Percentiles rank a stretch among this genome's conserved stretches.
Conservation (phyloP, 192 early-diverging fungal genomes). For the Coemansia erecta region DNA sequence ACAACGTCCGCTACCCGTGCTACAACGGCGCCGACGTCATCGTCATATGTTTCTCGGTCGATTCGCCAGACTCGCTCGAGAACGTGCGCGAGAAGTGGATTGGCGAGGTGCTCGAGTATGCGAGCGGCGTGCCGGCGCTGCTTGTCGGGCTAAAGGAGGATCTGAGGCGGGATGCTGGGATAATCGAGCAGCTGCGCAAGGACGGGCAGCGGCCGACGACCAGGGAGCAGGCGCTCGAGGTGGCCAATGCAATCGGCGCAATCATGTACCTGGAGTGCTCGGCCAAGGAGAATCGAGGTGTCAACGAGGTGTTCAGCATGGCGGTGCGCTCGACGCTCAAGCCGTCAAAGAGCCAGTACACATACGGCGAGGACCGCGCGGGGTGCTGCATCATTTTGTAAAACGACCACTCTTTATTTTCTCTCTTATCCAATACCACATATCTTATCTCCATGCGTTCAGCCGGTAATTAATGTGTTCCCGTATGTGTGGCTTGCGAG, state of each 20-base stretch:
- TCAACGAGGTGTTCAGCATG: constrained; percentile 81
- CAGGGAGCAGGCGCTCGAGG: constrained; percentile 60
- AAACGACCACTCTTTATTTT: background rate
- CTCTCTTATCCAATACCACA: too few relatives aligned
- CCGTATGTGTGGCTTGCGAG: too few relatives aligned
- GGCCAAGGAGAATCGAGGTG: constrained; percentile 76
- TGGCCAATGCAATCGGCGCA: constrained; percentile 83
- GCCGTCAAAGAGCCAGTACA: constrained; percentile 13
- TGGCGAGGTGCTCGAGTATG: constrained; percentile 41
- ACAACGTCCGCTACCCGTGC: constrained; percentile 85
- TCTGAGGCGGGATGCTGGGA: constrained; percentile 34
- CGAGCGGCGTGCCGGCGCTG: constrained; percentile 24
- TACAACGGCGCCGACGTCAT: constrained; percentile 92
- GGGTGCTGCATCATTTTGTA: constrained; percentile 35
- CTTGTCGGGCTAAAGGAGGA: constrained; percentile 54
- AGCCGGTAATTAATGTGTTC: too few relatives aligned
- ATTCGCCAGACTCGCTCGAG: constrained; percentile 79
- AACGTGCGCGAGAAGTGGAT: constrained; percentile 63
- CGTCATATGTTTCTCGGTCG: constrained; percentile 89
- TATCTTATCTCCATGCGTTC: too few relatives aligned
- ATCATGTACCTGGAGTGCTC: constrained; percentile 91
- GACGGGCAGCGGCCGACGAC: constrained; percentile 50
- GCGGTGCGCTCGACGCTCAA: constrained; percentile 51
- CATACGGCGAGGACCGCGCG: constrained; percentile 13
- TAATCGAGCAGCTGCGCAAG: constrained; percentile 38